Base-by-base conservation (phyloP, 768 basidiomycete genomes). In the Lentinula detonsa region DNA sequence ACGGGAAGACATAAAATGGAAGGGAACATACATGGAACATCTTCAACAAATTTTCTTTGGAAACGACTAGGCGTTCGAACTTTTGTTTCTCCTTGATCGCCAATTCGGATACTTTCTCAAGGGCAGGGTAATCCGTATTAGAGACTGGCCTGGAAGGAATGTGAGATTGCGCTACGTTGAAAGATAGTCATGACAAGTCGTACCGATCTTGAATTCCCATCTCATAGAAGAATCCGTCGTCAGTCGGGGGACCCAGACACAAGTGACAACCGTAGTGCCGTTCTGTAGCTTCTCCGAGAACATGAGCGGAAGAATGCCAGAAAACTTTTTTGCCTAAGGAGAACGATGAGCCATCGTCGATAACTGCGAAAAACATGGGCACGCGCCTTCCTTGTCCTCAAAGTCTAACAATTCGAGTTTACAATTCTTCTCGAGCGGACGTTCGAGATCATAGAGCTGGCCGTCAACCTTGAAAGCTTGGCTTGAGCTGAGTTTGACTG, bases 231-330 rank as follows among this genome's bases (percentile, higher is more conserved):
- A 99, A 99, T 21, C 97, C 97, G 6, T 98, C 95, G 33, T 96
- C 93, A 2, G 95, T 94, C 23, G 97, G 97, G 15, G 97, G 97
- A 3, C 97, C 97, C 63, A 97, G 86, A 69, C 95, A 97, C 13
- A 99, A 81, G 78, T 97, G 95, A 72, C 95, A 97, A 43, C 95
- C 96, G 71, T 98, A 96, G 72, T 97, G 94, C 57, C 91, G 84
- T 75, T 99, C 97, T 45, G 94, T 86, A 59, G 96, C 91, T 75
- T 99, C 97, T 49, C 97, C 97, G 16, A 99, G 83, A 60, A 98
- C 94, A 74, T 98, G 97, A 0, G 97, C 97, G 28, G 95, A 98
- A 16, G 97, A 98, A 73, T 98, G 97, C 97, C 97, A 99, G 80
- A 98, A 99, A 7, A 99, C 97, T 67, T 88, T 90, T 74, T 98